A percentile compares a stretch with the other conserved stretches of the same genome.
Conservation (phyloP, 495 filamentous ascomycete species). For the Lichina pygmaea region DNA sequence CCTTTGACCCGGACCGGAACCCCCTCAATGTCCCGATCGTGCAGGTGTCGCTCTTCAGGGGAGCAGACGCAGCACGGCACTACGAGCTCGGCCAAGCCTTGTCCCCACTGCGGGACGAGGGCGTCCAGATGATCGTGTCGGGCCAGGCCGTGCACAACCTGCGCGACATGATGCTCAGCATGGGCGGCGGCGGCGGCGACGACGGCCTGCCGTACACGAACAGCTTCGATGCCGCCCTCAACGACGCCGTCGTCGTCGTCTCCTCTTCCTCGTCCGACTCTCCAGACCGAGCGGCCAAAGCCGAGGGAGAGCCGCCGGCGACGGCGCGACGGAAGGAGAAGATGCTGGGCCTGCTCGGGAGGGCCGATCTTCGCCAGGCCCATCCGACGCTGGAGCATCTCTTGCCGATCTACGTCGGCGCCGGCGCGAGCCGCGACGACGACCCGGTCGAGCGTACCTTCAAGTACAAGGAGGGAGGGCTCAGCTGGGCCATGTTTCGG, state of each 20-base stretch:
- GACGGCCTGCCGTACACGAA: constrained; percentile 29
- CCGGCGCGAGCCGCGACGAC: constrained; percentile 41
- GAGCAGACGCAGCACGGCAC: constrained; percentile 42
- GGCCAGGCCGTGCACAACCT: constrained; percentile 84
- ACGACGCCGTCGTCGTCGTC: constrained; percentile 28
- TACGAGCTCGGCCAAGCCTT: constrained; percentile 47
- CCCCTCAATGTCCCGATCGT: constrained; percentile 54
- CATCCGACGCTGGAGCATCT: constrained; percentile 66
- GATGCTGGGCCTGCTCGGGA: constrained; percentile 29
- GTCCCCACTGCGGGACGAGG: constrained; percentile 36
- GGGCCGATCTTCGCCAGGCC: constrained; percentile 43
- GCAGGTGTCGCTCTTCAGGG: constrained; percentile 49
- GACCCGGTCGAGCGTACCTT: constrained; percentile 28
- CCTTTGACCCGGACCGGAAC: constrained; percentile 46
- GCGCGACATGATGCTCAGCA: constrained; percentile 27
- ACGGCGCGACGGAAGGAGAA: constrained; percentile 28
- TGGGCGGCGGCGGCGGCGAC: constrained; percentile 11
- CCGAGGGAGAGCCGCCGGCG: constrained; percentile 8
- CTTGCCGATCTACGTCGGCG: constrained; percentile 49
- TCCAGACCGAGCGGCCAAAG: too few species aligned
- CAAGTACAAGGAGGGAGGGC: constrained; percentile 35
- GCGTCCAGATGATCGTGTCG: constrained; percentile 44
- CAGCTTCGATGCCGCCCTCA: constrained; percentile 56
- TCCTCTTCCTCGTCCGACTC: background rate
- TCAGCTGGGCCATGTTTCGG: constrained; percentile 52